Evolutionary conservation across 2,329 filamentous ascomycete species (phyloP), one percentile per base, ranked within the genome.

Genomic region (Penicillium sp.): DNA sequence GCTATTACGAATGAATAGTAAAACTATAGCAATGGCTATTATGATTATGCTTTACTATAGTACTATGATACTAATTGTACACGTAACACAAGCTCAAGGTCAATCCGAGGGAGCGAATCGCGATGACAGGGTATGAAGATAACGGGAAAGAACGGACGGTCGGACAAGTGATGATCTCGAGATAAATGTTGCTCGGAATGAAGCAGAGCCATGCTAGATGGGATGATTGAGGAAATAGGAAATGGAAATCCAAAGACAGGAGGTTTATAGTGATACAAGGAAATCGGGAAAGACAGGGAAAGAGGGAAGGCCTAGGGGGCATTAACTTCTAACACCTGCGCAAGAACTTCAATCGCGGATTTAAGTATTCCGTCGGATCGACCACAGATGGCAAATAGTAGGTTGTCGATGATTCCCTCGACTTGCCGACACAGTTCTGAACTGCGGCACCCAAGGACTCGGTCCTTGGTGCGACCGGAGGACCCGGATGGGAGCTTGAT

Each of bases 271-370:
- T 22, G n/a, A 40, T 12, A 12, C 11, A 37, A 40, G 9, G 37
- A 40, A 40, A 22, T 6, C 18, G 37, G 27, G 15, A 49, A 53
- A 45, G 15, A 42, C 33, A 51, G 48, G 29, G 33, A 54, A 52
- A 55, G 40, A 27, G 31, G 33, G n/a, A 51, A 23, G 41, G 22
- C 20, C 6, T 45, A 54, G 50, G 45, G 63, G 27, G 63, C 60
- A 35, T 71, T 72, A 12, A 61, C 61, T 56, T 75, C 73, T 18
- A 75, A 69, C 9, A 75, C 71, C 54, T 75, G 69, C 6, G 66
- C 67, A n/a, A 75, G 56, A 20, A 74, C 72, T 33, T 69, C 64
- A 14, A 75, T 64, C 15, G 73, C 68, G 2, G 72, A 65, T 60
- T 73, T 75, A n/a, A 75, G 50, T 1, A 63, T 71, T 40, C 67